Percentiles rank a stretch among this genome's conserved stretches.
Conservation (phyloP, 225 moss, liverwort and hornwort genomes). For the Bryum argenteum region DNA sequence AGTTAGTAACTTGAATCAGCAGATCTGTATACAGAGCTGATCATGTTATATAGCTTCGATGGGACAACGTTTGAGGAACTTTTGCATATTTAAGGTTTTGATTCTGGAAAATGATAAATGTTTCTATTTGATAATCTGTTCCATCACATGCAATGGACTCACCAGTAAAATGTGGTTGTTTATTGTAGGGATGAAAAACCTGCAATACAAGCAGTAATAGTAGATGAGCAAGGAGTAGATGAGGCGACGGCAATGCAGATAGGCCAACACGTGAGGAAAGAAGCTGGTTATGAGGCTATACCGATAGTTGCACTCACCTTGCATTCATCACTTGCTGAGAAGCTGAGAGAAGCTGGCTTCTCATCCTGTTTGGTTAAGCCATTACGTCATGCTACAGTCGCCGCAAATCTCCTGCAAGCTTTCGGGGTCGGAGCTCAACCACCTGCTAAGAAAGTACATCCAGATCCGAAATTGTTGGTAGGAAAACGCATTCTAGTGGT, state of each 20-base stretch:
- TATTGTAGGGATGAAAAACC: slow-evolving; percentile 41
- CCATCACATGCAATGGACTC: background rate
- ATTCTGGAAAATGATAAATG: background rate
- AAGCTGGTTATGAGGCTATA: slow-evolving; percentile 34
- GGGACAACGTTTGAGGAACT: background rate
- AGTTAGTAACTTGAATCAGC: too few species aligned
- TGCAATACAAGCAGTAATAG: slow-evolving; percentile 50
- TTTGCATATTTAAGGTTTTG: background rate
- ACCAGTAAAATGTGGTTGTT: slow-evolving; percentile 12
- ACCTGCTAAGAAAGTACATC: slow-evolving; percentile 32
- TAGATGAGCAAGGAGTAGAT: slow-evolving; percentile 70
- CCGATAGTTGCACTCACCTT: slow-evolving; percentile 58
- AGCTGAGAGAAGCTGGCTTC: slow-evolving; percentile 57
- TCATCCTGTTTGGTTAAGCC: slow-evolving; percentile 59
- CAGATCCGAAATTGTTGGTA: slow-evolving; percentile 51
- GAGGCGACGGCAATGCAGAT: slow-evolving; percentile 41
- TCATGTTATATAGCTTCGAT: too few species aligned
- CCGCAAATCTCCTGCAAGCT: slow-evolving; percentile 56
- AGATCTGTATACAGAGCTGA: too few species aligned
- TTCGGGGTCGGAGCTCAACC: slow-evolving; percentile 50
- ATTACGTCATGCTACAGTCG: slow-evolving; percentile 59
- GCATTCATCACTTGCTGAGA: slow-evolving; percentile 30
- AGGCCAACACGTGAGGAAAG: slow-evolving; percentile 41
- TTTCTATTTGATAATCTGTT: slow-evolving; percentile 6
- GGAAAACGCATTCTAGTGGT: slow-evolving; percentile 76